These are phyloP conservation scores for Vaccinium darrowii DNA, from an alignment of 148 eudicot genomes.

Conservation along the genomic window DNA sequence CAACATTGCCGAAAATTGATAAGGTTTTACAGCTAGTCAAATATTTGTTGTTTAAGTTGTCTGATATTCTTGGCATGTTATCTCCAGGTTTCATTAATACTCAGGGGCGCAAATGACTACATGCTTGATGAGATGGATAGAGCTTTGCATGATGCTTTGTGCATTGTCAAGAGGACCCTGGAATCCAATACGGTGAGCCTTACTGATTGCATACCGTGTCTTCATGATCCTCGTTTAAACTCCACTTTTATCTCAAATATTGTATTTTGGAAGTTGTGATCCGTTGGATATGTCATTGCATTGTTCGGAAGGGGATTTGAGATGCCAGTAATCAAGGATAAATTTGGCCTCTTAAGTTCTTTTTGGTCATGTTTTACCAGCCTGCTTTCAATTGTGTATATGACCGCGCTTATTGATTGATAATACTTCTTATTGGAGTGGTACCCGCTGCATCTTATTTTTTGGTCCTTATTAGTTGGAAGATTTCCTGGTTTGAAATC, in stretches of 20 bases:
- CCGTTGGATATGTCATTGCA: background rate
- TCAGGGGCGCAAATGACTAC: conserved; percentile 94
- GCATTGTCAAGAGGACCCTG: conserved; percentile 94
- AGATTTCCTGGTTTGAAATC: background rate
- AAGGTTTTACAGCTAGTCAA: background rate
- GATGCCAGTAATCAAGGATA: conserved; percentile 2
- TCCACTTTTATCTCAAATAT: background rate
- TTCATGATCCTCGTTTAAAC: background rate
- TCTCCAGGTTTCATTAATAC: conserved; percentile 75
- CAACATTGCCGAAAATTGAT: background rate
- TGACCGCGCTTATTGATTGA: background rate
- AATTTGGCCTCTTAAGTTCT: background rate
- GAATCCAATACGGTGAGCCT: conserved; percentile 78
- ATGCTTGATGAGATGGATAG: conserved; percentile 99
- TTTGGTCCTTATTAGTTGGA: background rate
- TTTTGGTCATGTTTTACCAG: background rate
- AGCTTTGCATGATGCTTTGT: conserved; percentile 92
- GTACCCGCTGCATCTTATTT: background rate
- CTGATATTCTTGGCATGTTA: conserved; percentile 11
- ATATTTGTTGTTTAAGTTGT: background rate
- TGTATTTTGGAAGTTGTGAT: background rate
- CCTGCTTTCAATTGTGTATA: background rate
- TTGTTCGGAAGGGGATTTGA: background rate
- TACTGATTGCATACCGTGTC: background rate
- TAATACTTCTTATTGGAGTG: background rate